Evolutionary conservation across 148 eudicot species (phyloP), one percentile per base, ranked within the genome.

Genomic region (Rhododendron molle): DNA sequence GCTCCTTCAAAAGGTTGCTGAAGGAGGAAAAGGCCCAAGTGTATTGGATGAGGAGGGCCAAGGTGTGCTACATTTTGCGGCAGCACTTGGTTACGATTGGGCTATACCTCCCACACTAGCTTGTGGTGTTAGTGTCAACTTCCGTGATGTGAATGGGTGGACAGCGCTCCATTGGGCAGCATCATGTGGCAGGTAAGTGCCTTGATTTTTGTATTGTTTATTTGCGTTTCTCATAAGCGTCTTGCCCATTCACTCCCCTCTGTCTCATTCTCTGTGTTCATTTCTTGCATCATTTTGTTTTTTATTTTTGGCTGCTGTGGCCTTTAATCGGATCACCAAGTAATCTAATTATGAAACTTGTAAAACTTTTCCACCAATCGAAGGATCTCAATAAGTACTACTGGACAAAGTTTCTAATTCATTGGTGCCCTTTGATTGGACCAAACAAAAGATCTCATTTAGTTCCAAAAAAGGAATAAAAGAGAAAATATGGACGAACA

Each of bases 151-250:
- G 47, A 87, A 87, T 88, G 98, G 98, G 76, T 95, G 97, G 98
- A 93, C 94, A 65, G 96, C 96, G 30, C 96, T 95, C 82, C 98
- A 95, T 81, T 95, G 95, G 97, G 97, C 98, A 72, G 98, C 96
- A 85, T 93, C 81, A 86, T 91, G 87, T 91, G 98, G 98, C 89
- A 95, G 96, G 98, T 95, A 87, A 77, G 9, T 47, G 21, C 21
- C 43, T 36, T 78, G 76, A 40, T 7, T 88, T 9, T 54, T 2
- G 34, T 7, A 10, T 85, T 32, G 47, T 44, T 58, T 15, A 5
- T 32, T 83, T 86, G n/a, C 32, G 23, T 80, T 60, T 54, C 60
- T 47, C 78, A 36, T 40, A 52, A 16, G 23, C 36, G 9, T 49
- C 14, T 80, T 78, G 76, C 38, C 43, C 30, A 8, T 78, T 8